Evolutionary conservation across 805 yeast species (phyloP), one percentile per base, ranked within the genome.

Genomic region (Yarrowia keelungensis): DNA sequence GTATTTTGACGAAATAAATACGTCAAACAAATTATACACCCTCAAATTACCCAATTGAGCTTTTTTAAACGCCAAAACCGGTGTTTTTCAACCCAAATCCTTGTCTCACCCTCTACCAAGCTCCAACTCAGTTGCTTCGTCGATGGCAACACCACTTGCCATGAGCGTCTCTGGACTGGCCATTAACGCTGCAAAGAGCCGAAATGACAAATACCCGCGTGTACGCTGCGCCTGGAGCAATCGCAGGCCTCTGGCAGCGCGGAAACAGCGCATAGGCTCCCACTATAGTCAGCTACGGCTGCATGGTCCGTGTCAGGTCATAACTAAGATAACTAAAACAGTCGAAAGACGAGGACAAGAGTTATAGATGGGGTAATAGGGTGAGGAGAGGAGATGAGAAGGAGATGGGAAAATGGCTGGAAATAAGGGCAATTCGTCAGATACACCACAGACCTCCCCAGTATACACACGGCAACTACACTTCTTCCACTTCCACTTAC

Each of bases 241-340:
- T 26, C 4, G 32, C 32, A 26, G 32, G 32, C 32, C 32, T 19
- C 19, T 19, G 19, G 32, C 32, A 26, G 7, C 7, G 7, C 32
- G 7, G 39, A 5, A 5, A 1, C 39, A 38, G 39, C 12, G 39
- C 39, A 38, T 9, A 3, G 39, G 5, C 39, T 38, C 39, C 39
- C 10, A 11, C 39, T 38, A 38, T 38, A 26, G 32, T 26, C 32
- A 26, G 32, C 32, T 14, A 14, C 14, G 3, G 36, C 38, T 49
- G 53, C 53, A 49, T 5, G 11, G 5, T 22, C n/a, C 12, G 36
- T 26, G 53, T 49, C 51, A 47, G 53, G 53, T 49, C 53, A 49
- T 49, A 35, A 22, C 35, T 12, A 22, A 46, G 11, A 22, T 0
- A 19, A 11, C 7, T n/a, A n/a, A 9, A 7, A 8, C 19, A 15